Base-by-base conservation (phyloP, 2,329 filamentous ascomycete genomes). In the Ceratocystis cacaofunesta region DNA sequence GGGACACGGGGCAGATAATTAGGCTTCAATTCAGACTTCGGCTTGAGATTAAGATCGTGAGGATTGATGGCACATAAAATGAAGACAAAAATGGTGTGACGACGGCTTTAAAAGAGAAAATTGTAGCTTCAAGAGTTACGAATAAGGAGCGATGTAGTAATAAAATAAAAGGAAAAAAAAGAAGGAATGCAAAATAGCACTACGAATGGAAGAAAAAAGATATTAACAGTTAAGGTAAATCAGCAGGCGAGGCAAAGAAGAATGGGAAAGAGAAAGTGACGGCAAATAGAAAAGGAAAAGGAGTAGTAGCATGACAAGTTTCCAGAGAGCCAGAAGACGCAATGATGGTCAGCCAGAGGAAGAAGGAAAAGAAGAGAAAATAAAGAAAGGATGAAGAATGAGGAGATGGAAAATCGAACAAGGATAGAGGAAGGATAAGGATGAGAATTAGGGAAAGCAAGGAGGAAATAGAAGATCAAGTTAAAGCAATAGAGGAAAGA, bases 391-490 rank as follows among this genome's bases (percentile, higher is more conserved):
- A 58, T 58, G 52, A 58, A 57, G 52, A 57, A 58, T 8, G 25
- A 32, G 52, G 52, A 58, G 52, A 58, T 58, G 52, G 52, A 58
- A 57, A 58, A 58, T 25, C 32, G 12, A 58, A 19, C 52, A 58
- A 58, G 52, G 48, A 52, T 52, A 8, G 32, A 52, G 48, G 48
- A 52, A 48, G 44, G 19, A 55, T 57, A 28, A 57, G 52, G 52
- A 30, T 57, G 25, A 32, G 52, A 30, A 58, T n/a, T 12, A 36
- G 25, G 28, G 25, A 30, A 30, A 58, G 52, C 52, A 58, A 17
- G 52, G 52, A 32, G 52, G 52, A 58, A 58, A 58, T 58, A n/a
- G 52, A 58, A 58, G 52, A 58, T 58, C 52, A 32, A 58, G 52
- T 32, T 32, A 58, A 58, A 58, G 28, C 52, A 58, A 25, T 5